phyloP scores from a whole-genome alignment of 257 asterid species.

The Salvia rosmarinus region DNA sequence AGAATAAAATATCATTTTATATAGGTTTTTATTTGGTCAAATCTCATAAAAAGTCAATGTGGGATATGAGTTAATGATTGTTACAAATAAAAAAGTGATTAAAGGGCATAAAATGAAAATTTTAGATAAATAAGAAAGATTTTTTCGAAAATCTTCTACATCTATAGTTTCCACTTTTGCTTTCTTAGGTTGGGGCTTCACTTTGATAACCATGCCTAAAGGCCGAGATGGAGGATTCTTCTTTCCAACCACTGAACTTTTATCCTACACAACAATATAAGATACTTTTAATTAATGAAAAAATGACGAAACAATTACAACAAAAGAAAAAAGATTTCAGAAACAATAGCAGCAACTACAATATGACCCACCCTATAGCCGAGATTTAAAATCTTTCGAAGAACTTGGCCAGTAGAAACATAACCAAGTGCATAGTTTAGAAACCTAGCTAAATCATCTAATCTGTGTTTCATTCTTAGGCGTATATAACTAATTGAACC shows the following conservation, averaged over 20 bases:
- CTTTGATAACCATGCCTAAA: conserved; percentile 62
- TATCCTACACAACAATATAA: conserved; percentile 47
- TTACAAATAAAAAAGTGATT: no score
- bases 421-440: background rate
- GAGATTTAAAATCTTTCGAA: background rate
- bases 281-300: background rate
- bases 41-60: no score
- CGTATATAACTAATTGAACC: background rate
- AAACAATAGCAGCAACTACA: background rate
- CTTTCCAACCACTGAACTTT: conserved; percentile 43
- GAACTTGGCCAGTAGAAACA: background rate
- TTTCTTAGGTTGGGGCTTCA: conserved; percentile 81
- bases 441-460: background rate
- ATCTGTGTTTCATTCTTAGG: background rate
- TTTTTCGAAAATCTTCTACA: conserved; percentile 37
- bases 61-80: no score
- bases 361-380: background rate
- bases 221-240: conserved; percentile 54
- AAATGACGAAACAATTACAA: background rate
- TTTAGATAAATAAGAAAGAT: no score
- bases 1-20: no score
- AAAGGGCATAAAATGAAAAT: no score
- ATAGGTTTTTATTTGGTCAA: no score
- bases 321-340: background rate
- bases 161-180: conserved; percentile 50